Base-by-base conservation (phyloP, 371 early-diverging fungal species). In the Chytridiales sp. region DNA sequence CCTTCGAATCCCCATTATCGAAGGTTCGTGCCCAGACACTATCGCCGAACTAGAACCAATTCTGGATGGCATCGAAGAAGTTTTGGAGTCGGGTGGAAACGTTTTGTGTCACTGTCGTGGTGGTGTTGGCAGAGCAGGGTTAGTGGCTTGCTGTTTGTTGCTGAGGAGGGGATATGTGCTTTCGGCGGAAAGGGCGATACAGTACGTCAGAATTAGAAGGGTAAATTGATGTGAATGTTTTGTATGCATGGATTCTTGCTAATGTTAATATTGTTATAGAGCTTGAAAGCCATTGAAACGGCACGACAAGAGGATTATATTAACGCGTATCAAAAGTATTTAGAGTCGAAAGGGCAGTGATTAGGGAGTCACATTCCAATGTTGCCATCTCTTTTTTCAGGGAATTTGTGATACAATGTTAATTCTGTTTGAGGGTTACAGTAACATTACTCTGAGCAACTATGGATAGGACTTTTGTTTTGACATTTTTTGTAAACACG, bases 81-180 rank as follows among this genome's bases (percentile, higher is more conserved):
- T 71, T 19, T 74, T 84, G 40, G 48, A 64, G 27, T 58, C 68
- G 17, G 87, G 88, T 15, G 68, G 75, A 29, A 82, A 83, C 62
- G 84, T 90, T 0, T 68, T 91, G 47, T 79, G 81, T 3, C 91
- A 91, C 61, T 91, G 91, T 58, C 76, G 90, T 56, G 91, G 89
- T 60, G 91, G 90, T 85, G 85, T 90, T 11, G 90, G 90, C 13
- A 70, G 90, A 35, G 90, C 90, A 6, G 90, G 88, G 2, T 61
- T 90, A 35, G 77, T 90, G 44, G 90, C 87, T 3, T 87, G 86
- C 52, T 90, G 90, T 53, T 87, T 83, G 79, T 54, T 90, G 35
- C 55, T 90, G n/a, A 71, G 80, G 35, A 79, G 75, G 36, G 63
- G 70, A 13, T 77, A 77, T 34, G 84, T 81, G 59, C 47, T 53